These are phyloP conservation scores for Aspergillus diversus DNA, from an alignment of 495 filamentous ascomycete genomes.

Conservation along the genomic window DNA sequence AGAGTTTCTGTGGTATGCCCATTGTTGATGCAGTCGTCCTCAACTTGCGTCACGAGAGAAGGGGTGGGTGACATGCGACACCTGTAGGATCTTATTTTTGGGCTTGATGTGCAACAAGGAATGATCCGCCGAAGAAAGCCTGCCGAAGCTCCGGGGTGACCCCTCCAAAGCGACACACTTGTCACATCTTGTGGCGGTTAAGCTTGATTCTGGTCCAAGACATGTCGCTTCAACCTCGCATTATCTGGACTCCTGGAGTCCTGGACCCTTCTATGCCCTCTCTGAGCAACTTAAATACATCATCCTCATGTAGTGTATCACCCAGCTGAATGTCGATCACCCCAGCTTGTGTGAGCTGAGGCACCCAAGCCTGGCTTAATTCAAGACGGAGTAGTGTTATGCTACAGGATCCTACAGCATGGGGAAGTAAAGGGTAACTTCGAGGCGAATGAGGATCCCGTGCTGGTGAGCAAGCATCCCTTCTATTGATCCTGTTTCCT, in stretches of 20 bases:
- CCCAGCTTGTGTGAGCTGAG: background rate
- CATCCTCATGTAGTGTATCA: background rate
- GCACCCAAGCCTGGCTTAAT: background rate
- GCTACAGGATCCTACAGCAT: constrained; percentile 1
- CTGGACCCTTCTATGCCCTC: too few species aligned
- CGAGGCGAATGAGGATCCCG: too few species aligned
- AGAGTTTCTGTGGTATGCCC: background rate
- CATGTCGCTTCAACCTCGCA: constrained; percentile 2
- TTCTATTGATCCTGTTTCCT: too few species aligned
- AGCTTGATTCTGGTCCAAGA: constrained; percentile 13
- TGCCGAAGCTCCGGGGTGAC: background rate
- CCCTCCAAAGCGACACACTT: background rate
- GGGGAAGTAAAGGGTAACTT: background rate
- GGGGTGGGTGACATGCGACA: constrained; percentile 1
- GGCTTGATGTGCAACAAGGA: constrained; percentile 14
- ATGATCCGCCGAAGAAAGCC: constrained; percentile 12
- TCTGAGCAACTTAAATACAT: background rate
- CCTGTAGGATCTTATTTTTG: constrained; percentile 1
- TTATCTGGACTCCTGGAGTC: too few species aligned
- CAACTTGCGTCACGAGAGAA: background rate
- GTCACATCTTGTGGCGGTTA: constrained; percentile 16
- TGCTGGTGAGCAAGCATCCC: constrained; percentile 23
- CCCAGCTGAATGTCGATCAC: background rate
- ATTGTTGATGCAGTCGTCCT: background rate
- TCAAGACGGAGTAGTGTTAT: background rate